Evolutionary conservation across 1,284 basidiomycete species (phyloP).

Genomic region (Microbotryum lychnidis-dioicae): DNA sequence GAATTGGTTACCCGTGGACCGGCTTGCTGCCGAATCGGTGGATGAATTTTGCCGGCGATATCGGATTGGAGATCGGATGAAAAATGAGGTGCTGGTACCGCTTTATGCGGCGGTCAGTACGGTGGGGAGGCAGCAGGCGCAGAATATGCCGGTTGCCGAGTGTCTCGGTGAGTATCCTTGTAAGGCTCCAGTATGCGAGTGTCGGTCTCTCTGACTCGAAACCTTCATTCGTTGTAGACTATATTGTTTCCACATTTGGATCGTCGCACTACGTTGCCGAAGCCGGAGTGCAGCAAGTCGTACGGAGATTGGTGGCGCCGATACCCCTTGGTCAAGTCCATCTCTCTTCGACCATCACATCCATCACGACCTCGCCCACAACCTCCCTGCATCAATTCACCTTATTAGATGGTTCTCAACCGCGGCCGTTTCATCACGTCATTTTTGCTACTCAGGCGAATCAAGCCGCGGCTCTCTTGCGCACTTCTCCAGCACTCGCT

Average conservation of each 20-base stretch:
- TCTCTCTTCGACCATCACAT: slow-evolving; percentile 48
- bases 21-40: slow-evolving; percentile 12
- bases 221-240: slow-evolving; percentile 44
- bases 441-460: slow-evolving; percentile 64
- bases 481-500: slow-evolving; percentile 32
- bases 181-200: background rate
- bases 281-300: slow-evolving; percentile 51
- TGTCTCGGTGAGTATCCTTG: slow-evolving; percentile 48
- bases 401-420: too few species aligned
- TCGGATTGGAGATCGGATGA: slow-evolving; percentile 50
- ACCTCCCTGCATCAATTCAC: background rate
- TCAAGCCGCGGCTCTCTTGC: slow-evolving; percentile 49
- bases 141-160: slow-evolving; percentile 54
- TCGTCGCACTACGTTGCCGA: slow-evolving; percentile 55
- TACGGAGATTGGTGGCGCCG: slow-evolving; percentile 45
- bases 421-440: slow-evolving; percentile 50
- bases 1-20: background rate
- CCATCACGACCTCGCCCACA: slow-evolving; percentile 37
- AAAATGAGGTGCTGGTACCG: slow-evolving; percentile 51
- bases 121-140: slow-evolving; percentile 48
- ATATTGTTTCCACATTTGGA: slow-evolving; percentile 54
- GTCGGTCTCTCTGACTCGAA: background rate
- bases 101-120: slow-evolving; percentile 67
- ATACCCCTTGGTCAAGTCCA: slow-evolving; percentile 47
- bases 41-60: slow-evolving; percentile 7